Evolutionary conservation across 179 eudicot species (phyloP).

Genomic region (Patellifolia procumbens): DNA sequence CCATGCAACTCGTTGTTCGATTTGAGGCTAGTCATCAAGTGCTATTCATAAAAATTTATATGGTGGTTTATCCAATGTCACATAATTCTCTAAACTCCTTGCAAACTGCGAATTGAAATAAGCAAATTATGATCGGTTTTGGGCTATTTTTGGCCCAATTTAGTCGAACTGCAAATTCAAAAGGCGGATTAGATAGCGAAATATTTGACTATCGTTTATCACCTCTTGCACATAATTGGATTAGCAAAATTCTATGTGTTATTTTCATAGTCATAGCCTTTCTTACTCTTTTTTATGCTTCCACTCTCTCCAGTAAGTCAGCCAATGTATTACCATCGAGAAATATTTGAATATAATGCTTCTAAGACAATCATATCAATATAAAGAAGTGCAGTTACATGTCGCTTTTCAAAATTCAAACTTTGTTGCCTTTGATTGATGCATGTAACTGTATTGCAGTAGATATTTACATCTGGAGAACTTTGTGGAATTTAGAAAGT

Average conservation of each 20-base stretch:
- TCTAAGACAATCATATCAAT: not conserved
- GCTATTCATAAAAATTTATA: too few relatives aligned
- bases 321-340: too few relatives aligned
- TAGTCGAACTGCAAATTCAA: too few relatives aligned
- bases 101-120: too few relatives aligned
- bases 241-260: not conserved
- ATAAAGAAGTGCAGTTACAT: not conserved
- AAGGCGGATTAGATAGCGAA: too few relatives aligned
- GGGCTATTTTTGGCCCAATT: too few relatives aligned
- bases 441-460: not conserved
- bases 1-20: too few relatives aligned
- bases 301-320: not conserved
- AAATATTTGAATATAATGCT: not conserved
- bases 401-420: not conserved
- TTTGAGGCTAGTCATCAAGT: too few relatives aligned
- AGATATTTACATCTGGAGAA: not conserved
- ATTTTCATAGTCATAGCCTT: not conserved
- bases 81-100: too few relatives aligned
- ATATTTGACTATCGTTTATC: too few relatives aligned
- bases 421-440: not conserved
- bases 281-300: not conserved
- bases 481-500: not conserved
- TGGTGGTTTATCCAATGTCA: too few relatives aligned
- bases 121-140: too few relatives aligned
- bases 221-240: not conserved